phyloP scores from a whole-genome alignment of 805 yeast species.

The Blastobotrys americana region DNA sequence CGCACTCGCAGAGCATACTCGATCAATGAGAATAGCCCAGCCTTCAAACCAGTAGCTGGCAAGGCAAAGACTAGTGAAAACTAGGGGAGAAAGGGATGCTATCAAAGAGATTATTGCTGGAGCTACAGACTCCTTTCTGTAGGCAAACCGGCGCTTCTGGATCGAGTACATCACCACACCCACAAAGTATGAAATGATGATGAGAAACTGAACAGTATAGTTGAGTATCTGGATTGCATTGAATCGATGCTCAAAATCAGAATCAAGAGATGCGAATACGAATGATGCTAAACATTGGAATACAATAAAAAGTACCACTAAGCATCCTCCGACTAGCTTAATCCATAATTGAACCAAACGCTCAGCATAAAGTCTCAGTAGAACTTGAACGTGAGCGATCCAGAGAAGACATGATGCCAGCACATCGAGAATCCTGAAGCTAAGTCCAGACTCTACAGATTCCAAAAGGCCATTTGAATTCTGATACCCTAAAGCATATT shows the following conservation, averaged over 20 bases:
- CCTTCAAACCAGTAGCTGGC: constrained; percentile 37
- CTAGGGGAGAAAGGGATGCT: constrained; percentile 34
- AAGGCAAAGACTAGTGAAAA: constrained; percentile 34
- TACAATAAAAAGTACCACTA: constrained; percentile 29
- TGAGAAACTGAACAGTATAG: constrained; percentile 27
- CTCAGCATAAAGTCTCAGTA: constrained; percentile 34
- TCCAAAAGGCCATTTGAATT: constrained; percentile 40
- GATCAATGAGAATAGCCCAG: constrained; percentile 43
- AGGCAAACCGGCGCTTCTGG: constrained; percentile 39
- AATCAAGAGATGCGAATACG: constrained; percentile 8
- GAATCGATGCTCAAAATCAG: constrained; percentile 24
- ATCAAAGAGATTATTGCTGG: constrained; percentile 41
- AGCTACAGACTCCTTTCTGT: constrained; percentile 40
- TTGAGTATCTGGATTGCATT: constrained; percentile 29
- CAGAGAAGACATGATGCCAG: constrained; percentile 41
- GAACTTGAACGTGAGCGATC: constrained; percentile 51
- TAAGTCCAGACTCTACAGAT: constrained; percentile 33
- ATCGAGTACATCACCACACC: constrained; percentile 35
- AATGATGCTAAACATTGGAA: constrained; percentile 23
- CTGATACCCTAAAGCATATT: constrained; percentile 48
- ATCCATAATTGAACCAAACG: constrained; percentile 20
- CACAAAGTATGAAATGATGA: constrained; percentile 30
- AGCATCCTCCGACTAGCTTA: constrained; percentile 29
- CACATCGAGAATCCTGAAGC: constrained; percentile 35
- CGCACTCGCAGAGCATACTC: constrained; percentile 44